phyloP scores from a whole-genome alignment of 2,329 filamentous ascomycete genomes.

The Neonectria faginata region DNA sequence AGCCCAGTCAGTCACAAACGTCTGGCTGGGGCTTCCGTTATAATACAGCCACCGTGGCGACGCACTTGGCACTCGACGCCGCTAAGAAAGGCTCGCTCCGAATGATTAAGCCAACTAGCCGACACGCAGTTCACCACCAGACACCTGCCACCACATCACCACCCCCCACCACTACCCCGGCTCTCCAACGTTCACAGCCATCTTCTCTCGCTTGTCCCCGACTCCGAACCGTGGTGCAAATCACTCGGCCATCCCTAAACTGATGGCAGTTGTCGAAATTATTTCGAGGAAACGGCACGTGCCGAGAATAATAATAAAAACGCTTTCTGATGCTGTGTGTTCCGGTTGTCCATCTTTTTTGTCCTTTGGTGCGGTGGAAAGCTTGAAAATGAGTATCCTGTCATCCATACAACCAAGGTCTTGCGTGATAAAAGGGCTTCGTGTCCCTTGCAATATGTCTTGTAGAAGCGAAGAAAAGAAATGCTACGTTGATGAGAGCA shows the following conservation, averaged over 20 bases:
- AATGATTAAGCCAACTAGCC: constrained; percentile 25
- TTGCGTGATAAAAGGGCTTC: constrained; percentile 29
- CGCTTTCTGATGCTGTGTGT: constrained; percentile 32
- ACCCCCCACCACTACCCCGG: background rate
- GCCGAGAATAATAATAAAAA: constrained; percentile 20
- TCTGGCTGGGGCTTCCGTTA: constrained; percentile 28
- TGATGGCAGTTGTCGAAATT: constrained; percentile 17
- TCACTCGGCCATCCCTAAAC: constrained; percentile 15
- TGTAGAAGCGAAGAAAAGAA: constrained; percentile 7
- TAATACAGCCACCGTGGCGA: constrained; percentile 33
- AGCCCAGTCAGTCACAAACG: constrained; percentile 19
- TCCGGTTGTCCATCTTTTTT: constrained; percentile 30
- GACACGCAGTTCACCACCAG: constrained; percentile 20
- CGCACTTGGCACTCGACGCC: constrained; percentile 16
- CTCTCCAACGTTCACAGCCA: constrained; percentile 12
- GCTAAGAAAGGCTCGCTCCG: constrained; percentile 18
- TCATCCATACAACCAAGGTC: constrained; percentile 34
- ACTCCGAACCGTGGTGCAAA: constrained; percentile 20
- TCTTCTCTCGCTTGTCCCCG: constrained; percentile 20
- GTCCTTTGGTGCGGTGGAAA: constrained; percentile 32
- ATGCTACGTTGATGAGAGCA: constrained; percentile 46
- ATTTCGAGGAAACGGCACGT: constrained; percentile 18
- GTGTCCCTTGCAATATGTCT: constrained; percentile 26
- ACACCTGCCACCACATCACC: background rate
- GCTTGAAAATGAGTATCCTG: constrained; percentile 41